Evolutionary conservation across 768 basidiomycete genomes (phyloP).

Genomic region (Tephrocybe sp.): DNA sequence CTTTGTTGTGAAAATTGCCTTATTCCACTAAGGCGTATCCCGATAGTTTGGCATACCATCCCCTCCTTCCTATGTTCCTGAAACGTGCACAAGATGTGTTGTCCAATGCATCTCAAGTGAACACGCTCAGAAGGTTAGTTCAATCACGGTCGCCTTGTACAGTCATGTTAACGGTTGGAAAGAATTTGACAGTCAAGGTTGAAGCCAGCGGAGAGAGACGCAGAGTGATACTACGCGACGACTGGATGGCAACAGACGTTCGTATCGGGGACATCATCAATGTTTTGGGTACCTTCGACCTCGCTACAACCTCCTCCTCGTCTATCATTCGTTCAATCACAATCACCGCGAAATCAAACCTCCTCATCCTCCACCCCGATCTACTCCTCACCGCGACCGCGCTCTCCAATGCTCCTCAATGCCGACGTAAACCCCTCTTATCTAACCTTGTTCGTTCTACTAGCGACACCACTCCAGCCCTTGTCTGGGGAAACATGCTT

Average conservation of each 20-base stretch:
- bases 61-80: slow-evolving; percentile 25
- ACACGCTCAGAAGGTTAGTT: too few species aligned
- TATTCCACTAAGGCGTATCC: not conserved
- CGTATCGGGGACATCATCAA: slow-evolving; percentile 76
- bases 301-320: slow-evolving; percentile 31
- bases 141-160: too few species aligned
- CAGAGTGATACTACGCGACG: slow-evolving; percentile 66
- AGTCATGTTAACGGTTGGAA: too few species aligned
- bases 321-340: slow-evolving; percentile 45
- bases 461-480: slow-evolving; percentile 60
- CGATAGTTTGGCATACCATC: slow-evolving; percentile 9
- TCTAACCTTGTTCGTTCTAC: slow-evolving; percentile 58
- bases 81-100: slow-evolving; percentile 54
- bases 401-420: slow-evolving; percentile 80
- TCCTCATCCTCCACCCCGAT: slow-evolving; percentile 90
- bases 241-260: slow-evolving; percentile 72
- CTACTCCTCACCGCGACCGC: slow-evolving; percentile 88
- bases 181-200: slow-evolving; percentile 55
- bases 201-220: slow-evolving; percentile 38
- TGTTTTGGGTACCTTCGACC: slow-evolving; percentile 52
- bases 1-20: not conserved
- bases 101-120: slow-evolving; percentile 50
- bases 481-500: slow-evolving; percentile 91
- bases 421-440: slow-evolving; percentile 85
- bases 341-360: slow-evolving; percentile 62